Evolutionary conservation across 306 rosid species (phyloP), one percentile per base, ranked within the genome.

Genomic region (Citrullus amarus): DNA sequence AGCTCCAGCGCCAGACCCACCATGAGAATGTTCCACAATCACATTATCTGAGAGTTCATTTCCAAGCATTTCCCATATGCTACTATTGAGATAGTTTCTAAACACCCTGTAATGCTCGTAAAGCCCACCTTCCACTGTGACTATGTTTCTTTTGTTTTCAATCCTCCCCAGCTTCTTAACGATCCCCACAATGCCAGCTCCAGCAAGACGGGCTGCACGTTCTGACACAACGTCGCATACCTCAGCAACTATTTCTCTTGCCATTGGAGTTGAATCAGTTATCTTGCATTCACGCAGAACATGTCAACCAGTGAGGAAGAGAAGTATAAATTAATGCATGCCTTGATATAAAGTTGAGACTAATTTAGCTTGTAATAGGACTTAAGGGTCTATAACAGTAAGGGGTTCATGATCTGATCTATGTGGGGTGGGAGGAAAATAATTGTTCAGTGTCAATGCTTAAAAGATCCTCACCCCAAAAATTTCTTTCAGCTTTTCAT

Each of bases 1-100:
- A 71, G 96, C 88, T 7, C 96, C 96, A 3, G 88, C 81, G 39
- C 93, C 90, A 48, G 96, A 85, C 43, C 96, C 90, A 51, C 92
- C 96, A 78, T 90, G 92, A 53, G 96, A 88, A 81, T 84, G 89
- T 82, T 89, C 86, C 55, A 89, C 70, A 8, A 87, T 76, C 63
- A 92, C 85, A 82, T 90, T 90, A 80, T 88, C 88, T 1, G 93
- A 88, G 53, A 86, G 83, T 79, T 86, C 89, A 11, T 85, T 82
- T 25, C 93, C 96, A 46, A 90, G 91, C 96, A 92, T 88, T 81
- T 92, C 92, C 97, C 96, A 90, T 1, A 90, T 88, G 68, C 91
- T 79, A 54, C 89, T 89, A 38, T 88, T 89, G 15, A 90, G 96
- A 51, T 90, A 88, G 65, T 90, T 92, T 79, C 92, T 86, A 87